These are phyloP conservation scores for Nepenthes gracilis DNA, from an alignment of 148 eudicot species.

Conservation along the genomic window DNA sequence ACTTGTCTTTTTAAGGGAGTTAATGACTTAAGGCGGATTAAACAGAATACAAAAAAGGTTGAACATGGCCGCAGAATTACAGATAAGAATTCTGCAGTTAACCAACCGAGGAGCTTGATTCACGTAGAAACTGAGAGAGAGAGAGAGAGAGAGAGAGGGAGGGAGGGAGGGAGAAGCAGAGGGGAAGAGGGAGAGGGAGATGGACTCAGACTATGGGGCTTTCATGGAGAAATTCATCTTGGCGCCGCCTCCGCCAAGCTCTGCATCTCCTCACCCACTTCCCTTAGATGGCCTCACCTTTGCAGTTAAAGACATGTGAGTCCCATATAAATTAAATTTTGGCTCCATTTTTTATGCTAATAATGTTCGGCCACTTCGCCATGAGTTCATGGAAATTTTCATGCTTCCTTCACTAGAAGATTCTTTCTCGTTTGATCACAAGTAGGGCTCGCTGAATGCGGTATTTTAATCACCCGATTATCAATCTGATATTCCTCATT, in stretches of 20 bases:
- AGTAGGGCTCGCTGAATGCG: background rate
- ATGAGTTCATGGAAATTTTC: background rate
- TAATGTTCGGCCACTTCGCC: background rate
- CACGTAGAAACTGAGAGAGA: background rate
- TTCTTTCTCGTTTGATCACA: background rate
- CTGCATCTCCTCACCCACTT: conserved; percentile 30
- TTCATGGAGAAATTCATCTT: conserved; percentile 64
- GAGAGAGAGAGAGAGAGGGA: no score
- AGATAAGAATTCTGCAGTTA: no score
- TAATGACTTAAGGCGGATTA: no score
- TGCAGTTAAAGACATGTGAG: conserved; percentile 88
- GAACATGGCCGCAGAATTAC: no score
- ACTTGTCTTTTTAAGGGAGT: no score
- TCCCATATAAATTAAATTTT: conserved; percentile 3
- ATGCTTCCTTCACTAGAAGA: background rate
- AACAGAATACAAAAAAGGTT: no score
- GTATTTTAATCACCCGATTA: no score
- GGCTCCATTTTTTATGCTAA: background rate
- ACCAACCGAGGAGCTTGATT: no score
- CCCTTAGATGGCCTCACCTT: conserved; percentile 68
- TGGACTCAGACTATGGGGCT: conserved; percentile 47
- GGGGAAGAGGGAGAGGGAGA: conserved; percentile 19
- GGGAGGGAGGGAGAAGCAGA: background rate
- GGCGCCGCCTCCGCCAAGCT: conserved; percentile 8
- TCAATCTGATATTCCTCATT: background rate